phyloP scores from a whole-genome alignment of 2,329 filamentous ascomycete genomes.

The Exophiala aquamarina region DNA sequence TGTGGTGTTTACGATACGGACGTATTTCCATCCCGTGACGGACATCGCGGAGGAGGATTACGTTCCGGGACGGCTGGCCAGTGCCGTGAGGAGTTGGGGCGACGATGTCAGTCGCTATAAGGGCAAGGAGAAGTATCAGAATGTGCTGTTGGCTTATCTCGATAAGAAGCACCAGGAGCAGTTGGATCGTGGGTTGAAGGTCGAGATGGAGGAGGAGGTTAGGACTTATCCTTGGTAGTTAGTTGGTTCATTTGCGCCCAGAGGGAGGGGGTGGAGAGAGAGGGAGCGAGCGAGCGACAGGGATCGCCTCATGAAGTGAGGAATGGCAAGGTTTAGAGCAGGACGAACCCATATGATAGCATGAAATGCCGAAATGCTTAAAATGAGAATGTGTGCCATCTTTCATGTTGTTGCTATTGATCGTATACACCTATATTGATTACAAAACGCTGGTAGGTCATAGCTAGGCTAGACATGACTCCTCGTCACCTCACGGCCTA shows the following conservation, averaged over 20 bases:
- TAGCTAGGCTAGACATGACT: slow-evolving; percentile 11
- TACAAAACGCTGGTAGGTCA: too few relatives aligned
- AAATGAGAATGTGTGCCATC: too few relatives aligned
- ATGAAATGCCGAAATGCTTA: too few relatives aligned
- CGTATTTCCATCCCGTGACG: slow-evolving; percentile 73
- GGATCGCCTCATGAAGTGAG: too few relatives aligned
- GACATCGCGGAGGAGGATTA: slow-evolving; percentile 69
- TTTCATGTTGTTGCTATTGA: too few relatives aligned
- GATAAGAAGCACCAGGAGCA: slow-evolving; percentile 74
- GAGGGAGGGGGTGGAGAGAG: too few relatives aligned
- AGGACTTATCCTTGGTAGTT: slow-evolving; percentile 60
- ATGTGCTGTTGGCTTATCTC: slow-evolving; percentile 73
- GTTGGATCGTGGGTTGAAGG: slow-evolving; percentile 63
- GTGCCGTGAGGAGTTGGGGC: slow-evolving; percentile 78
- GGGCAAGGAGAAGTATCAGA: slow-evolving; percentile 70
- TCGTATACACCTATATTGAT: too few relatives aligned
- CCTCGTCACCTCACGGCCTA: slow-evolving; percentile 8
- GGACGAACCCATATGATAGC: too few relatives aligned
- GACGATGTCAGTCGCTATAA: slow-evolving; percentile 76
- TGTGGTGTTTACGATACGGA: slow-evolving; percentile 74
- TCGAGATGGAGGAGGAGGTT: slow-evolving; percentile 60
- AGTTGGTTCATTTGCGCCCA: too few relatives aligned
- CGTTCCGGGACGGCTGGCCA: slow-evolving; percentile 75
- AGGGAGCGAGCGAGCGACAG: too few relatives aligned
- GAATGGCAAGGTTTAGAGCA: too few relatives aligned